A percentile compares a stretch with the other conserved stretches of the same genome.
Conservation (phyloP, 2,329 filamentous ascomycete species). For the Nothophaeocryptopus gaeumannii region DNA sequence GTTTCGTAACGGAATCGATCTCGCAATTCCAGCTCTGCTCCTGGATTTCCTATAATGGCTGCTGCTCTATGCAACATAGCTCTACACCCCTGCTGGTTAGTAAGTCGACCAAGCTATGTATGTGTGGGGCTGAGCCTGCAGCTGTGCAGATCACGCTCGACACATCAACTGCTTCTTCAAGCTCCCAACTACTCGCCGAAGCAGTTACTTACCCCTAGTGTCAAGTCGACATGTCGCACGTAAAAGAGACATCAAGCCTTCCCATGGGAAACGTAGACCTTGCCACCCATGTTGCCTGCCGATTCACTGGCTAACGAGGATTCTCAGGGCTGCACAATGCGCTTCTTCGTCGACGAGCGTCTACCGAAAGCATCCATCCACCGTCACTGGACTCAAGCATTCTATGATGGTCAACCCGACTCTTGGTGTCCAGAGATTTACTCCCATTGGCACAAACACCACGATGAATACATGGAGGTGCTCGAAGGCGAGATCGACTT, state of each 20-base stretch:
- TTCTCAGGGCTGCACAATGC: conserved; percentile 13
- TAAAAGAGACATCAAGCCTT: no score
- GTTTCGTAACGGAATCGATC: not conserved
- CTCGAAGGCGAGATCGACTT: conserved; percentile 14
- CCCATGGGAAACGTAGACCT: no score
- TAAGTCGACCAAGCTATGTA: no score
- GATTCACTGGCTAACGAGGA: not conserved
- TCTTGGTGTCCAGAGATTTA: conserved; percentile 11
- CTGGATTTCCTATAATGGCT: no score
- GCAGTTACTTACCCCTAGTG: no score
- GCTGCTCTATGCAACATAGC: no score
- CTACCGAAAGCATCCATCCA: conserved; percentile 5
- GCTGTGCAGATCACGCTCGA: no score
- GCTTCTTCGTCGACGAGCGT: conserved; percentile 15
- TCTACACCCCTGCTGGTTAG: no score
- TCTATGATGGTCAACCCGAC: conserved; percentile 10
- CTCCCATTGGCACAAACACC: conserved; percentile 21
- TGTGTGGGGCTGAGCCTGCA: no score
- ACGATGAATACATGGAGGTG: conserved; percentile 18
- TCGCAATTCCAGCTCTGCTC: not conserved
- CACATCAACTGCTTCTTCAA: no score
- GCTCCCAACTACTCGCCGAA: no score
- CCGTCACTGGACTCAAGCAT: conserved; percentile 13
- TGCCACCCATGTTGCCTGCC: not conserved
- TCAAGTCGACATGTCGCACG: no score